Evolutionary conservation across 441 rosid genomes (phyloP), one percentile per base, ranked within the genome.

Genomic region (Manihot esculenta): DNA sequence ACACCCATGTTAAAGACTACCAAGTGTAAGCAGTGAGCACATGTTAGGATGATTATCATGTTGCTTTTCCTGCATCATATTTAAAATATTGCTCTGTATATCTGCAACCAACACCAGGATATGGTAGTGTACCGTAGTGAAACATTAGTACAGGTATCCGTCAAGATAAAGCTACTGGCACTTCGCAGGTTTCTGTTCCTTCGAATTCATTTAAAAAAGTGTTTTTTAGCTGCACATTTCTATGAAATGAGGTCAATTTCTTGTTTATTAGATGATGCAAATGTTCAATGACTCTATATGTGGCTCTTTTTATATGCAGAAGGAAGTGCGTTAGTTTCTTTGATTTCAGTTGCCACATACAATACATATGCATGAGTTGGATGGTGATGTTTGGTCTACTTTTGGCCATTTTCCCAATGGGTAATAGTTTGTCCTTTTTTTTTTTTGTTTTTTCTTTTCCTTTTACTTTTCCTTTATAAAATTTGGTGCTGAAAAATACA

Each of bases 291-390:
- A 38, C 59, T 4, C 44, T 69, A 35, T 48, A 24, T 24, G 9
- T 5, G 38, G 58, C 64, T 66, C 41, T 70, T 72, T 41, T 74
- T 71, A n/a, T n/a, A 21, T 60, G 70, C 87, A 91, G 97, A 76
- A 79, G 78, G 77, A 89, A 89, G 81, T 95, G 98, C 80, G 74
- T 77, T 11, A 82, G 96, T 50, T 88, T 91, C 83, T 91, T 95
- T 35, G 92, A 95, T 79, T 89, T 95, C 78, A 78, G 89, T 59
- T 95, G 98, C 83, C 99, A 93, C 79, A 81, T 91, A 72, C 99
- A 91, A 64, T 91, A 93, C 70, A 81, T 91, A 72, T 95, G 98
- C 74, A 73, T 93, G 78, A 91, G 97, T 81, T 95, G 97, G 97
- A 71, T 91, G 76, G 84, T 87, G 71, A 73, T 93, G 81, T 88